Evolutionary conservation across 768 basidiomycete species (phyloP), one percentile per base, ranked within the genome.

Genomic region (Leccinum pellstonianum): DNA sequence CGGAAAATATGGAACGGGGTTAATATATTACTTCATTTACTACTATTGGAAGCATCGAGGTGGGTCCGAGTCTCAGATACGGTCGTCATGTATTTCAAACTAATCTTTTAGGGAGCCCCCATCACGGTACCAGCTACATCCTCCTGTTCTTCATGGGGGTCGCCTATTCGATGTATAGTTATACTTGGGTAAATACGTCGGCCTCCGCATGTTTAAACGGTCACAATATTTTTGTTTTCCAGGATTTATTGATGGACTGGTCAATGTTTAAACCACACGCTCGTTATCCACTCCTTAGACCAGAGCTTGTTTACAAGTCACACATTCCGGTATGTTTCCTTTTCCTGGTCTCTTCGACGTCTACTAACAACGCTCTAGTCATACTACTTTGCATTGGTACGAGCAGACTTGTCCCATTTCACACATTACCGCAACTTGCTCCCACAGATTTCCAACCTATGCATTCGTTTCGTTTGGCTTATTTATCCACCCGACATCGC

Each of bases 231-330:
- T 9, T 2, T 57, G 29, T 21, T 41, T 46, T 35, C 31, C 63
- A 91, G 93, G 93, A 96, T 69, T 75, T 94, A 31, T 70, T 91
- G n/a, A 92, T 96, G 86, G 95, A 98, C 71, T 98, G 95, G 95
- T 93, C 92, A 0, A 68, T 98, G 29, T 76, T 91, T 31, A 79
- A 83, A 58, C 77, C 80, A 3, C 86, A 79, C 56, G 77, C 78
- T 3, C 77, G 68, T 60, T 78, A 88, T 62, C 81, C 76, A 11
- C 75, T 91, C 41, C 80, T 98, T 1, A 83, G 95, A 15, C 71
- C 76, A 3, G 91, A 96, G 50, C 75, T 95, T 33, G 77, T 93
- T 3, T 97, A 95, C 71, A 77, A 82, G 2, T 81, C 86, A 52
- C 69, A 82, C 46, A 77, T 86, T 62, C 80, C 81, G 33, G 88